Evolutionary conservation across 148 eudicot species (phyloP).

Genomic region (Vaccinium corymbosum): DNA sequence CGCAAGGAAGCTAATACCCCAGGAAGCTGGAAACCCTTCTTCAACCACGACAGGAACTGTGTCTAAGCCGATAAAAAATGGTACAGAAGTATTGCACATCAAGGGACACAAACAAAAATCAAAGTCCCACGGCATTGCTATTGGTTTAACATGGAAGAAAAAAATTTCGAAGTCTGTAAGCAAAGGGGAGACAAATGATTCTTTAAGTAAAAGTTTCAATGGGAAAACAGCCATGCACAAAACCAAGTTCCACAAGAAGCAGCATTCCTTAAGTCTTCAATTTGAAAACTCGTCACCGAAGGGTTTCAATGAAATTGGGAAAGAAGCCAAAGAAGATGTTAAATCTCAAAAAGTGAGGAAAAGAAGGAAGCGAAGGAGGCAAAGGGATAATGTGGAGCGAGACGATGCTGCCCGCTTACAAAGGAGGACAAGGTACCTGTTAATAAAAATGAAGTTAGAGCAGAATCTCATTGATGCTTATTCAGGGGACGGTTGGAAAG

Average conservation of each 20-base stretch:
- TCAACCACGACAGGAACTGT: not conserved
- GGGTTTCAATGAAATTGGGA: constrained; percentile 20
- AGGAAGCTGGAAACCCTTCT: constrained; percentile 12
- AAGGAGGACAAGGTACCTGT: constrained; percentile 70
- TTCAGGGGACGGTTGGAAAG: constrained; percentile 94
- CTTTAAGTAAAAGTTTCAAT: constrained; percentile 13
- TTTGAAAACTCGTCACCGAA: constrained; percentile 20
- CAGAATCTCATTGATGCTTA: constrained; percentile 96
- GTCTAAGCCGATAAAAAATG: constrained; percentile 10
- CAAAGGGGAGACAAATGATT: constrained; percentile 17
- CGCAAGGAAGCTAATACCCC: constrained; percentile 6
- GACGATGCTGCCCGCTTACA: constrained; percentile 71
- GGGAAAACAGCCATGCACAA: constrained; percentile 21
- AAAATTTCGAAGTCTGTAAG: constrained; percentile 12
- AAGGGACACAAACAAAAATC: constrained; percentile 20
- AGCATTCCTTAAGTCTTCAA: constrained; percentile 19
- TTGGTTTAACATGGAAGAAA: constrained; percentile 10
- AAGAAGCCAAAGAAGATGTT: constrained; percentile 17
- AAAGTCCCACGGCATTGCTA: not conserved
- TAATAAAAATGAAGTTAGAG: constrained; percentile 80
- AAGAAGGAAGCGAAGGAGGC: constrained; percentile 43
- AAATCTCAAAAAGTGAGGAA: constrained; percentile 37
- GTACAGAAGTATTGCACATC: not conserved
- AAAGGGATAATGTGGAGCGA: constrained; percentile 36
- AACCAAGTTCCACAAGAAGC: constrained; percentile 30